Percentiles rank a stretch among this genome's conserved stretches.
These are phyloP conservation scores for Naegleria gruberi DNA, from an alignment of 208 protist species.

Conservation along the genomic window DNA sequence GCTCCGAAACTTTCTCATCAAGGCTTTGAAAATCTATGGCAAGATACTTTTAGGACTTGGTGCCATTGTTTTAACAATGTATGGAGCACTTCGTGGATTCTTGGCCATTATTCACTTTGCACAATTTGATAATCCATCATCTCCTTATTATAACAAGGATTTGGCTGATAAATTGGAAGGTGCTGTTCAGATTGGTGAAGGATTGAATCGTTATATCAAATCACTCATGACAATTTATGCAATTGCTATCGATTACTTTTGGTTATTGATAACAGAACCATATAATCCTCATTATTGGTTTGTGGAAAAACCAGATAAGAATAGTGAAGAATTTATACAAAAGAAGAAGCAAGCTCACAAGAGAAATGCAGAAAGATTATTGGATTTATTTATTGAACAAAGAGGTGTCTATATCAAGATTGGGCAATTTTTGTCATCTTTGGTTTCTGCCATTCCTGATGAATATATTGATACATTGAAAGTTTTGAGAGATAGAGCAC, in stretches of 20 bases:
- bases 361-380: background rate
- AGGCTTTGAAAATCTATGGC: too few relatives aligned
- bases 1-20: too few relatives aligned
- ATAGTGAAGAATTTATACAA: constrained; percentile 6
- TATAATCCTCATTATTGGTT: background rate
- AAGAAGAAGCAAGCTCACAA: background rate
- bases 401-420: constrained; percentile 43
- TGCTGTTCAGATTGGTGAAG: background rate
- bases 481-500: constrained; percentile 46
- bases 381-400: background rate
- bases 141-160: too few relatives aligned
- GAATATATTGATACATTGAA: constrained; percentile 39
- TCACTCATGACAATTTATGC: background rate
- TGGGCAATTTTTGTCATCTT: constrained; percentile 43
- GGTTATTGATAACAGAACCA: background rate
- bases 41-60: too few relatives aligned
- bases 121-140: too few relatives aligned
- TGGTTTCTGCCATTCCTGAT: constrained; percentile 43
- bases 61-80: too few relatives aligned
- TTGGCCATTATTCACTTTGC: too few relatives aligned
- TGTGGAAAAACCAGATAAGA: background rate
- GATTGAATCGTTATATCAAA: background rate
- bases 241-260: background rate
- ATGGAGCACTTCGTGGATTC: too few relatives aligned
- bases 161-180: too few relatives aligned